phyloP scores from a whole-genome alignment of 2,329 filamentous ascomycete genomes.

The Bimuria novae-zelandiae region DNA sequence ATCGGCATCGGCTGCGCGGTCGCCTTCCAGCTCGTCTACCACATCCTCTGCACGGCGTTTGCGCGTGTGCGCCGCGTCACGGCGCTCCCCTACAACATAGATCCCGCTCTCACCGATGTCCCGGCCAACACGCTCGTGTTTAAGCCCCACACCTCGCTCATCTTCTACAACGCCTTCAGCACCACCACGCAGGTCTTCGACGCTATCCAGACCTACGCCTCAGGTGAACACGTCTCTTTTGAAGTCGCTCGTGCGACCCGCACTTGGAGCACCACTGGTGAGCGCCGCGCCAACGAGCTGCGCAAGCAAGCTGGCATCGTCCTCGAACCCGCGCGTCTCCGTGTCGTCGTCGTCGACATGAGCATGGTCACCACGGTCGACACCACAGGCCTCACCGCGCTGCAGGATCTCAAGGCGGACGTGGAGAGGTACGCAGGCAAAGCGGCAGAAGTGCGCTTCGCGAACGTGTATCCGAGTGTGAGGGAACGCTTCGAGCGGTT shows the following conservation, averaged over 20 bases:
- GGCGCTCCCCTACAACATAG: conserved; percentile 13
- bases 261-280: conserved; percentile 60
- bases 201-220: conserved; percentile 54
- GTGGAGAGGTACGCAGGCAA: conserved; percentile 56
- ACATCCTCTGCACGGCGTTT: conserved; percentile 64
- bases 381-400: conserved; percentile 56
- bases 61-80: conserved; percentile 42
- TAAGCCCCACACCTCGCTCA: conserved; percentile 60
- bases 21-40: conserved; percentile 55
- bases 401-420: conserved; percentile 56
- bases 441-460: conserved; percentile 54
- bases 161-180: conserved; percentile 65
- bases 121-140: conserved; percentile 60
- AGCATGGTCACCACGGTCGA: conserved; percentile 58
- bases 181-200: conserved; percentile 58
- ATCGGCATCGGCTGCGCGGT: conserved; percentile 64
- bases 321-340: conserved; percentile 47
- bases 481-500: conserved; percentile 37
- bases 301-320: conserved; percentile 47
- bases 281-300: conserved; percentile 54
- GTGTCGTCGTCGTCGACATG: conserved; percentile 59
- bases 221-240: conserved; percentile 46
- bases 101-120: conserved; percentile 22
- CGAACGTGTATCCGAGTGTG: conserved; percentile 53
- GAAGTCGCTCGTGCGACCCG: conserved; percentile 47